Conservation (phyloP, 495 filamentous ascomycete species). For the Trichoderma parareesei region DNA sequence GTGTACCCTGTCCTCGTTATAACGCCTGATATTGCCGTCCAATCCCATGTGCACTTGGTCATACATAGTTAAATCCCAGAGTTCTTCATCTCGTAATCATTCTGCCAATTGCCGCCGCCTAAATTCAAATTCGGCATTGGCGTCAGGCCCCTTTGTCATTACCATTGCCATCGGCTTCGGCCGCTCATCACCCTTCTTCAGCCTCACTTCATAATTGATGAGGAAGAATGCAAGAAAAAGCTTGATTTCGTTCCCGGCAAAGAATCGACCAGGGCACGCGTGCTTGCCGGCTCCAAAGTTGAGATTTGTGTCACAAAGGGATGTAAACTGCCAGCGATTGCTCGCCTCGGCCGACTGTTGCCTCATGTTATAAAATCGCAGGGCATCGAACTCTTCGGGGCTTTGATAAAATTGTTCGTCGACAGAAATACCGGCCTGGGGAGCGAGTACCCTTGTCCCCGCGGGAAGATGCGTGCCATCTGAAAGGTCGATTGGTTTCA, state of each 20-base stretch:
- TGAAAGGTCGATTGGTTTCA: constrained; percentile 33
- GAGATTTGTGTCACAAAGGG: constrained; percentile 34
- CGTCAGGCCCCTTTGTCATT: constrained; percentile 28
- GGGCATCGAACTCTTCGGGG: constrained; percentile 43
- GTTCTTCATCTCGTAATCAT: neutral
- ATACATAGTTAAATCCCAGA: too few species aligned
- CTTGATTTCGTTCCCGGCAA: constrained; percentile 45
- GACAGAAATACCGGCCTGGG: constrained; percentile 26
- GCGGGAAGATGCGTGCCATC: constrained; percentile 34
- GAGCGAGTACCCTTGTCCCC: constrained; percentile 29
- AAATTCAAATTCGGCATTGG: constrained; percentile 26
- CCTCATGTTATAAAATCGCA: constrained; percentile 43
- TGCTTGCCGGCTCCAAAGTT: constrained; percentile 47
- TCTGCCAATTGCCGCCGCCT: constrained; percentile 17
- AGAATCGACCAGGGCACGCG: constrained; percentile 49
- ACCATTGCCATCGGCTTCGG: constrained; percentile 27
- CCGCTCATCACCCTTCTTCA: constrained; percentile 31
- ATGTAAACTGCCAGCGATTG: constrained; percentile 34
- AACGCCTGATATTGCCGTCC: too few species aligned
- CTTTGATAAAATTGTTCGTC: constrained; percentile 27
- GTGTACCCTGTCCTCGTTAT: too few species aligned
- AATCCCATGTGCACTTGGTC: too few species aligned
- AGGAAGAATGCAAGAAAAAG: constrained; percentile 34
- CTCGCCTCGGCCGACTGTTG: constrained; percentile 22
- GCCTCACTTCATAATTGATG: constrained; percentile 39